Conservation (phyloP, 1,284 basidiomycete genomes). For the Cerioporus squamosus region DNA sequence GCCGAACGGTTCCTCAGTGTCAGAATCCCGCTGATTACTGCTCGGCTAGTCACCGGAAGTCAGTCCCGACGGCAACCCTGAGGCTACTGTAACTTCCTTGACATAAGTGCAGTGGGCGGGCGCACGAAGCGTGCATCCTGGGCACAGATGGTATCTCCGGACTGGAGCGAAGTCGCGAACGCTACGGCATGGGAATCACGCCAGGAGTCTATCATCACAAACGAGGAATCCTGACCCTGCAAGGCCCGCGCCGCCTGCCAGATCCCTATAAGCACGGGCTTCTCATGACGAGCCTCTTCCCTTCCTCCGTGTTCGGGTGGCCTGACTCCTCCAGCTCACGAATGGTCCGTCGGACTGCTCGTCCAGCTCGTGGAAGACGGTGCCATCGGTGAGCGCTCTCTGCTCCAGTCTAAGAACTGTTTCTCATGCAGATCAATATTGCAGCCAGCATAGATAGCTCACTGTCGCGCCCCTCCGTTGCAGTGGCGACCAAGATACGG, state of each 20-base stretch:
- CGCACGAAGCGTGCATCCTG: too few relatives aligned
- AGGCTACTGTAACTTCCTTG: not conserved
- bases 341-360: slow-evolving; percentile 6
- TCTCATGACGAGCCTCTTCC: not conserved
- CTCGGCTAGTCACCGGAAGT: not conserved
- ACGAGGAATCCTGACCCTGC: slow-evolving; percentile 4
- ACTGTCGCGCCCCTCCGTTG: not conserved
- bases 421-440: not conserved
- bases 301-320: not conserved
- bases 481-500: not conserved
- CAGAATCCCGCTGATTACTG: not conserved
- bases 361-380: slow-evolving; percentile 1
- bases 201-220: slow-evolving; percentile 8
- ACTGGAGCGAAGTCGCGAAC: slow-evolving; percentile 4
- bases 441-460: not conserved
- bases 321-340: not conserved
- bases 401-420: too few relatives aligned
- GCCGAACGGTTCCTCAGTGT: not conserved
- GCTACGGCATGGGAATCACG: slow-evolving; percentile 15
- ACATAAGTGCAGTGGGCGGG: too few relatives aligned
- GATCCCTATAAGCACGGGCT: slow-evolving; percentile 16
- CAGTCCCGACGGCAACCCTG: not conserved
- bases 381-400: not conserved
- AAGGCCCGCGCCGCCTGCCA: slow-evolving; percentile 2
- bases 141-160: slow-evolving; percentile 3